Conservation (phyloP, 2,329 filamentous ascomycete species). For the Colletotrichum sp. region DNA sequence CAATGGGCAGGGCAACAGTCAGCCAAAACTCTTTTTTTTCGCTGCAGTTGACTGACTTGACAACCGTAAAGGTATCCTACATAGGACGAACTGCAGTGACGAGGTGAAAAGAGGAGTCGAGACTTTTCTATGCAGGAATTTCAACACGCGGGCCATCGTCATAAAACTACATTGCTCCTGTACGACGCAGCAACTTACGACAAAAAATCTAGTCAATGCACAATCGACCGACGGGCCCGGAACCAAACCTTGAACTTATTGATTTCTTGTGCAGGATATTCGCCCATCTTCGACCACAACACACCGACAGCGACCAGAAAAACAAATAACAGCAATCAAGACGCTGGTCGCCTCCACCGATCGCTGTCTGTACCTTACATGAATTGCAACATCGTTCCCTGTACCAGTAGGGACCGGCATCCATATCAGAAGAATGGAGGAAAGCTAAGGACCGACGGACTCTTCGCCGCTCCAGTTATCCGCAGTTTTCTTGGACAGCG, state of each 20-base stretch:
- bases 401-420: background rate
- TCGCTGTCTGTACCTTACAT: slow-evolving; percentile 14
- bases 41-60: background rate
- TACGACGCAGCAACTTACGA: background rate
- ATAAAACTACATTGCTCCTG: background rate
- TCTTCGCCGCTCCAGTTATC: slow-evolving; percentile 3
- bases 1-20: background rate
- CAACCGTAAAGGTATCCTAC: background rate
- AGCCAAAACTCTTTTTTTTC: background rate
- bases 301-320: background rate
- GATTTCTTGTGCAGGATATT: background rate
- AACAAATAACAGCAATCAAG: slow-evolving; percentile 1
- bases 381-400: slow-evolving; percentile 4
- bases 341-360: background rate
- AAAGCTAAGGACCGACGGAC: slow-evolving; percentile 7
- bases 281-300: background rate
- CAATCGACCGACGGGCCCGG: background rate
- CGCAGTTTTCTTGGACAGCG: background rate
- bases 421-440: background rate
- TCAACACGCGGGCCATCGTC: background rate
- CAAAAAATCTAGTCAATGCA: background rate
- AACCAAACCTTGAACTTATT: slow-evolving; percentile 1
- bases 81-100: background rate
- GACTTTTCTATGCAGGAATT: background rate
- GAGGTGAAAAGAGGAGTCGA: background rate